Evolutionary conservation across 345 rosid genomes (phyloP).

Genomic region (Lepidium africanum): DNA sequence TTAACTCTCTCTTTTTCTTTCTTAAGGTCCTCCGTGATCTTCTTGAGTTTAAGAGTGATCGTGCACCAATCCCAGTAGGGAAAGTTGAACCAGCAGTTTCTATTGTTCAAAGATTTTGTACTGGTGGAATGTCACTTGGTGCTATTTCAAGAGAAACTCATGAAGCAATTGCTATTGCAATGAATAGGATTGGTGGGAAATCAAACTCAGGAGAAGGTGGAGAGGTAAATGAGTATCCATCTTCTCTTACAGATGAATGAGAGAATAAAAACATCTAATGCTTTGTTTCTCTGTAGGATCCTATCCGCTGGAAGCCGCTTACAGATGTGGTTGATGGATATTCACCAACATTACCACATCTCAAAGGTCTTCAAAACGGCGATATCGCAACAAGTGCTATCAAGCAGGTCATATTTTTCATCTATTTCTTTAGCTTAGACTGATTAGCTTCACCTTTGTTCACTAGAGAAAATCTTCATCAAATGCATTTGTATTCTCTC

Average conservation of each 20-base stretch:
- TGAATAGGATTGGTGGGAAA: constrained; percentile 94
- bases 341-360: constrained; percentile 94
- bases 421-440: neutral
- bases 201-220: constrained; percentile 99
- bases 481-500: constrained; percentile 23
- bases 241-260: neutral
- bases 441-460: too few relatives aligned
- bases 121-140: constrained; percentile 99
- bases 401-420: constrained; percentile 60
- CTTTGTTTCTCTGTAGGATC: constrained; percentile 47
- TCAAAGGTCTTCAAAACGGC: constrained; percentile 98
- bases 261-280: neutral
- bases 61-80: constrained; percentile 83
- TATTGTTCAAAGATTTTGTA: constrained; percentile 89
- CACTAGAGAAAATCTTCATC: neutral
- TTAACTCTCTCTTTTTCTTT: neutral
- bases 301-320: constrained; percentile 96
- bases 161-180: constrained; percentile 97
- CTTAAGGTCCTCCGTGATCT: constrained; percentile 94
- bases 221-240: constrained; percentile 49
- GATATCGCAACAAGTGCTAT: constrained; percentile 99
- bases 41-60: constrained; percentile 89
- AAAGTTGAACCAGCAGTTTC: constrained; percentile 87
- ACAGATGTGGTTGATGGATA: constrained; percentile 95
- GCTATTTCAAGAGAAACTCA: constrained; percentile 99